phyloP scores from a whole-genome alignment of 108 stramenopile species.

The Fragilariopsis cylindrus region DNA sequence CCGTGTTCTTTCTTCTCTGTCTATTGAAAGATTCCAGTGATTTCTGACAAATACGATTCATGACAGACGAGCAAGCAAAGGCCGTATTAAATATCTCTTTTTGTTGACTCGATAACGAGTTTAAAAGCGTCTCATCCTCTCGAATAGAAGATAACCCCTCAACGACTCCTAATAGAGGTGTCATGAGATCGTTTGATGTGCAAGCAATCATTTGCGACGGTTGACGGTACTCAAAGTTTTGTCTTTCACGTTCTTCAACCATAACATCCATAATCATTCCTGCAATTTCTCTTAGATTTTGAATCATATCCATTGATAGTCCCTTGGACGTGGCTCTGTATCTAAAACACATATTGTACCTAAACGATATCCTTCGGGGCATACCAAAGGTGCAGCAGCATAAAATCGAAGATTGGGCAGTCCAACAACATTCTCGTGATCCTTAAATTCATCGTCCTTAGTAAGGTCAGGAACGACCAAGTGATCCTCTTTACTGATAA shows the following conservation, averaged over 20 bases:
- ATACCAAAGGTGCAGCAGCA: slow-evolving; percentile 66
- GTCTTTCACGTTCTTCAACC: slow-evolving; percentile 35
- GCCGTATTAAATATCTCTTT: slow-evolving; percentile 60
- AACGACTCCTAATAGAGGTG: slow-evolving; percentile 73
- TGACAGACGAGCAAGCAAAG: slow-evolving; percentile 49
- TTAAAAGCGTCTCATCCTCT: slow-evolving; percentile 50
- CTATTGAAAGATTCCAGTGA: slow-evolving; percentile 61
- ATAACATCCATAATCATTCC: slow-evolving; percentile 46
- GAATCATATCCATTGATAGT: slow-evolving; percentile 55
- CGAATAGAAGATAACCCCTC: slow-evolving; percentile 57
- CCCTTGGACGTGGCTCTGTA: slow-evolving; percentile 56
- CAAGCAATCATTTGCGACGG: slow-evolving; percentile 43
- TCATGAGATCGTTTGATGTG: slow-evolving; percentile 77
- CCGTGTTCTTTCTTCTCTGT: slow-evolving; percentile 7
- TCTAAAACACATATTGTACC: slow-evolving; percentile 86
- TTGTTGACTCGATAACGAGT: slow-evolving; percentile 45
- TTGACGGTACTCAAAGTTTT: slow-evolving; percentile 15
- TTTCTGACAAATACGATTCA: slow-evolving; percentile 68
- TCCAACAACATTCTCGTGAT: slow-evolving; percentile 63
- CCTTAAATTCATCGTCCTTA: slow-evolving; percentile 67
- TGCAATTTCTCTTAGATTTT: slow-evolving; percentile 64
- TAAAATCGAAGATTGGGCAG: slow-evolving; percentile 76
- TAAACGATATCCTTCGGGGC: slow-evolving; percentile 52
- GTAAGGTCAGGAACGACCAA: slow-evolving; percentile 60
- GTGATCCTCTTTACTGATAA: slow-evolving; percentile 50